Base-by-base conservation (phyloP, 176 grass and related monocot species). In the Aechmea fasciata region DNA sequence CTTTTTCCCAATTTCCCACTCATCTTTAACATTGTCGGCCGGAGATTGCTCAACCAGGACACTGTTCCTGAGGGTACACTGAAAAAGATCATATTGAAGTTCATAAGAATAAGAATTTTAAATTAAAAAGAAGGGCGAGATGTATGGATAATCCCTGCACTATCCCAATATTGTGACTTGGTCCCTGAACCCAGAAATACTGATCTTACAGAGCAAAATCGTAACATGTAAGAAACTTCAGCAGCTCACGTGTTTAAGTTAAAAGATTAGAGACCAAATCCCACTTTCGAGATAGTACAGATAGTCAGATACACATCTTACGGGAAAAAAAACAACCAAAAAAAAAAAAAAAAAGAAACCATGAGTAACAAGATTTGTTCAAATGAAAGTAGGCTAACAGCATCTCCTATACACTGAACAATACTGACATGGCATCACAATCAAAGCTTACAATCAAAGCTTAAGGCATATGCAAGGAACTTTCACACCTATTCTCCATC, bases 51-150 rank as follows among this genome's bases (percentile, higher is more conserved):
- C 83, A 70, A 76, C 50, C 62, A 53, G 71, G 76, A 94, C 83
- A 79, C 87, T 89, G 22, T 84, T 81, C 90, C 86, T 94, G 86
- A 89, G 78, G 83, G 69, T 85, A 94, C 90, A 89, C 90, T 94
- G 86, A 94, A 71, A 81, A 93, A 88, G 89, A 82, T 89, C 87
- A 74, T 87, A 89, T 94, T 81, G 85, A 76, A 86, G 83, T 90
- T 89, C 86, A 92, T 88, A 88, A 88, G 90, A 79, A 77, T 61
- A 51, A 26, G 67, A 75, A 69, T 75, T 83, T 83, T 74, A 25
- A 57, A 78, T 75, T 75, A 57, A 55, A 77, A 64, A 71, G 71
- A 52, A 79, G 57, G 4, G 33, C 33, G 33, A 41, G 33, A 41
- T 41, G 33, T 7, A 41, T 41, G 6, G 33, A 41, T 7, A 41